Base-by-base conservation (phyloP, 2,329 filamentous ascomycete genomes). In the Fusarium austroafricanum region DNA sequence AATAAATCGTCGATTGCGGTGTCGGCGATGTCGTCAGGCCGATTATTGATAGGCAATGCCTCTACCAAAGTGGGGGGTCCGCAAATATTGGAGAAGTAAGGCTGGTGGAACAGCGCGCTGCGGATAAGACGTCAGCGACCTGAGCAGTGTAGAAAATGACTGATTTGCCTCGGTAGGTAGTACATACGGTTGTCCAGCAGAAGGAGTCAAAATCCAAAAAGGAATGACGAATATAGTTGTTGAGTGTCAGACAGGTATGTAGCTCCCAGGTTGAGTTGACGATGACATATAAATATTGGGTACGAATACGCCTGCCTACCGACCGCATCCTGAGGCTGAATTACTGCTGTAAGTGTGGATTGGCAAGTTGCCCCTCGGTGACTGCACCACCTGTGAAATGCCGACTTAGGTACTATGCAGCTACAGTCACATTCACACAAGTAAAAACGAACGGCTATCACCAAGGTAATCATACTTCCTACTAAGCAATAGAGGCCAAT, bases 1-100 rank as follows among this genome's bases (percentile, higher is more conserved):
- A 38, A 37, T 28, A 60, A 31, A 31, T 29, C 35, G 51, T 47
- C 39, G 58, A 46, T 55, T 61, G 68, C 58, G 61, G 67, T 61
- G 67, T 70, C 58, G 60, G 59, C 55, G 71, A 71, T 72, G 65
- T 74, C 70, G 73, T 71, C 68, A 67, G 52, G 61, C 55, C 49
- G 54, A 47, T 46, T 57, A 58, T 60, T 57, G 55, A 26, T 47
- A 58, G 61, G 53, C 56, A 57, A 57, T 63, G 6, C 21, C 21
- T 23, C 21, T 23, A 60, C 39, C 38, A 38, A 59, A 55, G 52
- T 64, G 54, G 46, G 60, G 45, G 58, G 58, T 65, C 56, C 61
- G 66, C 59, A 70, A 66, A 64, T 54, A 60, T 61, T 69, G 61
- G 65, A 58, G 65, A 70, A 71, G 54, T 61, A 70, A 71, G 54